A percentile compares a stretch with the other conserved stretches of the same genome.
Conservation (phyloP, 31 red algal genomes). For the Asparagopsis taxiformis region DNA sequence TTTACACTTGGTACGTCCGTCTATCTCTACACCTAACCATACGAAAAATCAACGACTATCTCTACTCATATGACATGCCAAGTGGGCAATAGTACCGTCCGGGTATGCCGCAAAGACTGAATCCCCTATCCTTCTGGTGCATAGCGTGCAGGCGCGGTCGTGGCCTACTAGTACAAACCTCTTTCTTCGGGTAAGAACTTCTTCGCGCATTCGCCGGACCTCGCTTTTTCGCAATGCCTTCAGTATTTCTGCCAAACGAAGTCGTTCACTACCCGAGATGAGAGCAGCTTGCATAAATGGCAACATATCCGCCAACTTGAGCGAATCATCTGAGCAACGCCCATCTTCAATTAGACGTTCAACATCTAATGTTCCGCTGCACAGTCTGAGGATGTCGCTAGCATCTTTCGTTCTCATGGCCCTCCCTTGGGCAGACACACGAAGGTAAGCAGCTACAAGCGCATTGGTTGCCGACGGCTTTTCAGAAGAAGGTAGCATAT, state of each 20-base stretch:
- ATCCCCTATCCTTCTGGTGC: constrained; percentile 63
- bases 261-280: constrained; percentile 42
- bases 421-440: constrained; percentile 53
- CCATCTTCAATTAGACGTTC: constrained; percentile 58
- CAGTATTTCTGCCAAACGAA: constrained; percentile 39
- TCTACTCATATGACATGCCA: constrained; percentile 64
- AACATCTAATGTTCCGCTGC: constrained; percentile 42
- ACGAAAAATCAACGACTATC: background rate
- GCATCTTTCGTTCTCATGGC: constrained; percentile 52
- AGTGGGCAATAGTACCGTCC: constrained; percentile 54
- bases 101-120: constrained; percentile 52
- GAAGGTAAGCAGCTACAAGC: constrained; percentile 53
- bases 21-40: background rate
- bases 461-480: constrained; percentile 28
- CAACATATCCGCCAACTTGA: constrained; percentile 41
- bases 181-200: constrained; percentile 50
- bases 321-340: constrained; percentile 45
- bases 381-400: constrained; percentile 17
- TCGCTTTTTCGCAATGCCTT: constrained; percentile 63
- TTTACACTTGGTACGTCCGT: no score
- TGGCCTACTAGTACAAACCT: constrained; percentile 50
- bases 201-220: constrained; percentile 61
- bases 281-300: constrained; percentile 59
- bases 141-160: constrained; percentile 64
- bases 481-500: constrained; percentile 37